Conservation (phyloP, 2,329 filamentous ascomycete genomes). For the Trichoderma arundinaceum region DNA sequence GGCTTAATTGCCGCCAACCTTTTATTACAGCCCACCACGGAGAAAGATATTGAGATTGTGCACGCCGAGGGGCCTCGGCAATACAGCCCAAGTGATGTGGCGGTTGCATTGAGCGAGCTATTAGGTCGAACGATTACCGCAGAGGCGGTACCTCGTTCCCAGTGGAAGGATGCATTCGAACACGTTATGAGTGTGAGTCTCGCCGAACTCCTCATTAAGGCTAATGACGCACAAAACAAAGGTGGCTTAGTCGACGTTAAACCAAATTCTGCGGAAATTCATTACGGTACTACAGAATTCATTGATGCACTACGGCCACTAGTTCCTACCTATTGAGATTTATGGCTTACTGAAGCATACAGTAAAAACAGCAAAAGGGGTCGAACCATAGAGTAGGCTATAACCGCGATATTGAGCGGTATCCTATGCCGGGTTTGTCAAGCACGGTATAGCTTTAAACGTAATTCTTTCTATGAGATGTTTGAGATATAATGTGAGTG, state of each 20-base stretch:
- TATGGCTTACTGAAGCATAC: no score
- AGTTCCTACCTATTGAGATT: not conserved
- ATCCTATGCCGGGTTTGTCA: no score
- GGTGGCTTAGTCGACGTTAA: not conserved
- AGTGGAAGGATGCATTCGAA: not conserved
- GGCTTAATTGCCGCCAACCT: not conserved
- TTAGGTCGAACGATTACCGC: not conserved
- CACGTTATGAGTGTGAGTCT: not conserved
- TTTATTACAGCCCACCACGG: not conserved
- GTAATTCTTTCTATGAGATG: no score
- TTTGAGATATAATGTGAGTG: no score
- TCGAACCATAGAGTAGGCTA: no score
- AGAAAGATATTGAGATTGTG: not conserved
- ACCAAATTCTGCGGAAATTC: not conserved
- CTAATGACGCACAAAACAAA: conserved; percentile 1
- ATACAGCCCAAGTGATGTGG: not conserved
- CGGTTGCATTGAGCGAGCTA: not conserved
- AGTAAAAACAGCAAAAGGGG: no score
- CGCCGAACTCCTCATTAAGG: conserved; percentile 1
- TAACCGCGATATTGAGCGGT: no score
- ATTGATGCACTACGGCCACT: not conserved
- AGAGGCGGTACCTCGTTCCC: not conserved
- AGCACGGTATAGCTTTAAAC: no score
- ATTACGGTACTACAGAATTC: conserved; percentile 3
- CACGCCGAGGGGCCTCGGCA: not conserved